phyloP scores from a whole-genome alignment of 2,329 filamentous ascomycete genomes.

The Monosporascus sp. region DNA sequence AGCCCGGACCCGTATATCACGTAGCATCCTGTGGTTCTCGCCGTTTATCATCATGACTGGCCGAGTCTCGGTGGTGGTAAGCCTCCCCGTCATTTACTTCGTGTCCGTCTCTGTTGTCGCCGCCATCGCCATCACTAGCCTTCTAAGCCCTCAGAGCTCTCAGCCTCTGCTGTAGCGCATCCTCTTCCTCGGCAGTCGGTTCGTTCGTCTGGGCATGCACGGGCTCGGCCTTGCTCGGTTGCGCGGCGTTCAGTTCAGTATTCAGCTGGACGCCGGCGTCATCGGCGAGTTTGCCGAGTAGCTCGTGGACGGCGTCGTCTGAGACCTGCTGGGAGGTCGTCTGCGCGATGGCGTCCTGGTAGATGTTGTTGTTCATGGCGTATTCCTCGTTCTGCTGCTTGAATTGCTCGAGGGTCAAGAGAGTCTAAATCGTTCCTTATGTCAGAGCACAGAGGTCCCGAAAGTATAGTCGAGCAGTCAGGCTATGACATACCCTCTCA shows the following conservation, averaged over 20 bases:
- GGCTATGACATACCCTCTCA: slow-evolving; percentile 39
- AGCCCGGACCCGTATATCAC: neutral
- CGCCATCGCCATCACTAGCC: slow-evolving; percentile 3
- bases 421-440: slow-evolving; percentile 33
- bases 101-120: neutral
- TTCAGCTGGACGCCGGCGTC: slow-evolving; percentile 80
- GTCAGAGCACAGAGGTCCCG: slow-evolving; percentile 2
- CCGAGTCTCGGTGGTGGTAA: too few relatives aligned
- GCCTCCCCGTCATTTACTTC: neutral
- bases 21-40: neutral
- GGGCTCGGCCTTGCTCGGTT: slow-evolving; percentile 53
- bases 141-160: slow-evolving; percentile 48
- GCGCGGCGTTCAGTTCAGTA: slow-evolving; percentile 61
- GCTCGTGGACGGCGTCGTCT: slow-evolving; percentile 79
- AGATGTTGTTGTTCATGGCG: slow-evolving; percentile 65
- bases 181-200: slow-evolving; percentile 73
- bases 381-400: slow-evolving; percentile 59
- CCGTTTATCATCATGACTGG: neutral
- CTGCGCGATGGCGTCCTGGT: slow-evolving; percentile 78
- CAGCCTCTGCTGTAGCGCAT: slow-evolving; percentile 61
- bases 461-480: neutral
- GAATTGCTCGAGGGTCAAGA: slow-evolving; percentile 57
- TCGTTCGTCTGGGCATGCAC: slow-evolving; percentile 46
- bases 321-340: slow-evolving; percentile 68
- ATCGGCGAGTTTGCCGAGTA: slow-evolving; percentile 81